Percentiles rank a stretch among this genome's conserved stretches.
These are phyloP conservation scores for Vaccinium corymbosum DNA, from an alignment of 148 eudicot genomes.

Conservation along the genomic window DNA sequence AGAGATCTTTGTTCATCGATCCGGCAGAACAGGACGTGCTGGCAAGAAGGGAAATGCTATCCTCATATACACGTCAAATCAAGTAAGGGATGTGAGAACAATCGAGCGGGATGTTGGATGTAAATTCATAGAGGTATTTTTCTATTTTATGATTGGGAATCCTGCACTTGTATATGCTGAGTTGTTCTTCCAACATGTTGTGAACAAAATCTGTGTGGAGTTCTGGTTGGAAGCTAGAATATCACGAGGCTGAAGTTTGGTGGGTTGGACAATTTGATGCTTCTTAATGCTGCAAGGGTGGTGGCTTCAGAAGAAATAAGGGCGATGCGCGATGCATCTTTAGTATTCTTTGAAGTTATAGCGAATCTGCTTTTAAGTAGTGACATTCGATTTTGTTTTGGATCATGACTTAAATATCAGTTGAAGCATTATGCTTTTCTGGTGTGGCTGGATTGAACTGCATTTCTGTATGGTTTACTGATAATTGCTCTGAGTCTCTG, in stretches of 20 bases:
- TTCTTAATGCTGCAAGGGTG: not conserved
- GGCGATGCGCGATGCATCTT: not conserved
- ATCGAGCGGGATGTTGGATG: conserved; percentile 89
- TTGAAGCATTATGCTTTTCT: conserved; percentile 7
- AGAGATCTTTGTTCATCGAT: conserved; percentile 90
- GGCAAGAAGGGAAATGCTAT: conserved; percentile 94
- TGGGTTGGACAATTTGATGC: not conserved
- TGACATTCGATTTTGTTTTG: not conserved
- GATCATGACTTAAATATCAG: not conserved
- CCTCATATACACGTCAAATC: conserved; percentile 53
- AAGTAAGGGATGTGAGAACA: conserved; percentile 51
- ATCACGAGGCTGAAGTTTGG: not conserved
- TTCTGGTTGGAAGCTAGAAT: not conserved
- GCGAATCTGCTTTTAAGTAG: not conserved
- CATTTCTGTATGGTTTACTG: conserved; percentile 1
- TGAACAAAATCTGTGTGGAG: not conserved
- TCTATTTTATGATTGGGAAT: not conserved
- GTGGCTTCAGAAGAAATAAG: not conserved
- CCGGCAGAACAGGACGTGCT: conserved; percentile 99
- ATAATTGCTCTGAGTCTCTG: not conserved
- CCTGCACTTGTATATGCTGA: not conserved
- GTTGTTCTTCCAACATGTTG: not conserved
- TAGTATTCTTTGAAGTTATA: not conserved
- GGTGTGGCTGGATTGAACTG: not conserved
- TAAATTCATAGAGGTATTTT: conserved; percentile 57